Conservation (phyloP, 2,329 filamentous ascomycete genomes). For the Pyrenophora tritici-repentis region DNA sequence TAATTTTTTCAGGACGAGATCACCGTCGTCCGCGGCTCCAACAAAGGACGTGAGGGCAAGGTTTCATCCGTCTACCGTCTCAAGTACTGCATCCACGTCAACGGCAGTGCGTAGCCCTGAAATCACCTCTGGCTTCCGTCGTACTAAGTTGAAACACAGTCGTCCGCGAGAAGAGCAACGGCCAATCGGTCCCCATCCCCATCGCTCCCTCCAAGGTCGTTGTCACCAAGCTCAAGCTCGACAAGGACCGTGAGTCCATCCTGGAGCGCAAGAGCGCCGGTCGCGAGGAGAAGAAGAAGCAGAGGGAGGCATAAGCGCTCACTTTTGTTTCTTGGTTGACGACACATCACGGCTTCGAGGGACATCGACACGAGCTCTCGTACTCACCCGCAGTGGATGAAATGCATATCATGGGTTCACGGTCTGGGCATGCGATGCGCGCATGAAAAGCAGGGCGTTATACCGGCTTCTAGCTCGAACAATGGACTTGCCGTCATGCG, state of each 20-base stretch:
- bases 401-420: conserved; percentile 47
- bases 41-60: conserved; percentile 99
- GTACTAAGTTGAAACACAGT: conserved; percentile 54
- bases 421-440: conserved; percentile 40
- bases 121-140: background rate
- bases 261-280: conserved; percentile 82
- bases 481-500: conserved; percentile 44
- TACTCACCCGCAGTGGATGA: conserved; percentile 44
- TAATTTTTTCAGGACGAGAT: conserved; percentile 69
- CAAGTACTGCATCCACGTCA: conserved; percentile 96
- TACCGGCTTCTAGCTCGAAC: conserved; percentile 45
- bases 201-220: conserved; percentile 96
- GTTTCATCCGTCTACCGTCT: conserved; percentile 80
- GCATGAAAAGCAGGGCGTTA: conserved; percentile 48
- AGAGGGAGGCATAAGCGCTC: conserved; percentile 58
- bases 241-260: conserved; percentile 91
- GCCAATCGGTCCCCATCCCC: conserved; percentile 92
- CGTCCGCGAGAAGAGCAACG: conserved; percentile 94
- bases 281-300: conserved; percentile 76
- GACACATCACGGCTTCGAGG: conserved; percentile 47
- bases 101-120: conserved; percentile 61
- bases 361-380: conserved; percentile 41
- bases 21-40: conserved; percentile 84
- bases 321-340: conserved; percentile 39
- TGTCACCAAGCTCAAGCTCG: conserved; percentile 98